Evolutionary conservation across 2,329 filamentous ascomycete species (phyloP), one percentile per base, ranked within the genome.

Genomic region (Atkinsonella hypoxylon): DNA sequence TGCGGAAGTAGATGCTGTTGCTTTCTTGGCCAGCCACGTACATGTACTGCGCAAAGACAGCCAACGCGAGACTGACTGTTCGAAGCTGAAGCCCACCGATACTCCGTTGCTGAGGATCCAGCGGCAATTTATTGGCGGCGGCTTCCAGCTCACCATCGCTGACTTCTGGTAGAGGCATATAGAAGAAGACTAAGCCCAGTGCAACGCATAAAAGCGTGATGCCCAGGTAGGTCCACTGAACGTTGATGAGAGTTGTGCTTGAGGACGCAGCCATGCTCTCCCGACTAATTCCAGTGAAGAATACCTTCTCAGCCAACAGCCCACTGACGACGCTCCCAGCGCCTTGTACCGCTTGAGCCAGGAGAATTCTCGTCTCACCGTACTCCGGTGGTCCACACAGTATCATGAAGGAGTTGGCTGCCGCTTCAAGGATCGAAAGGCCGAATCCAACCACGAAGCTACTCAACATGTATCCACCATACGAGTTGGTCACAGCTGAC

Each of bases 201-300:
- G 78, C 70, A 48, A 84, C 85, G 52, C 85, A 87, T 51, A 89
- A 82, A 22, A 85, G 72, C 0, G 86, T 87, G 54, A 91, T 84
- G 50, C 82, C 84, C n/a, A 93, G 76, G 58, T 93, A 93, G 0
- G 87, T 86, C 84, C 85, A 94, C 65, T 93, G 88, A 1, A 91
- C 85, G 54, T 85, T 81, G 54, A 86, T 76, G 3, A 93, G 73
- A 1, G 77, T 77, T 31, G 72, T 63, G 34, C 61, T 65, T 41
- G 47, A 31, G 8, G 53, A 49, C 13, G 58, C 60, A 13, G 47
- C 57, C 18, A 54, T 52, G 11, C 56, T 56, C 15, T 60, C 52
- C 18, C 58, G 61, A 34, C 75, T 70, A 9, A 86, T 74, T 12
- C 74, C 70, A 30, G 72, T 75, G 67, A 91, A 91, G 61, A 91